These are phyloP conservation scores for Blastobotrys indianensis DNA, from an alignment of 1,139 yeast genomes.

Conservation along the genomic window DNA sequence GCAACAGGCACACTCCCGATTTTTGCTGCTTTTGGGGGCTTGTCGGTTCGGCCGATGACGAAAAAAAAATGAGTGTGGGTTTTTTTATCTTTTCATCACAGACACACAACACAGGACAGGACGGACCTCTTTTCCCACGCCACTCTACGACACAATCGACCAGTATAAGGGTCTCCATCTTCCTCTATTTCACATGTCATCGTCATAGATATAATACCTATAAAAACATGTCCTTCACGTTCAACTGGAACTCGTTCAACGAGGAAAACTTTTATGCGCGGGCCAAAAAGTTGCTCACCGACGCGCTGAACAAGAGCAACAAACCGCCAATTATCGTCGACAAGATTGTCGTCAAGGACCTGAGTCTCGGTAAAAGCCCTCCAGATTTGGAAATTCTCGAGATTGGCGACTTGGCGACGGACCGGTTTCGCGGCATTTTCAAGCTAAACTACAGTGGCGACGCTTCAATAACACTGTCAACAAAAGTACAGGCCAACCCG, in stretches of 20 bases:
- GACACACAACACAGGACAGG: too few relatives aligned
- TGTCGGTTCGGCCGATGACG: too few relatives aligned
- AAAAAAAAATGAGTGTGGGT: too few relatives aligned
- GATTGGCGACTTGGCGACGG: conserved; percentile 77
- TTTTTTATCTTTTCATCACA: too few relatives aligned
- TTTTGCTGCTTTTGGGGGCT: too few relatives aligned
- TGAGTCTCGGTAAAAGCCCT: conserved; percentile 71
- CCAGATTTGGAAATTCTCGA: conserved; percentile 79
- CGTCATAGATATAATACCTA: too few relatives aligned
- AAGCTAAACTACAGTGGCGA: conserved; percentile 77
- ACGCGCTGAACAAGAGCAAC: conserved; percentile 67
- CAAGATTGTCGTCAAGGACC: conserved; percentile 62
- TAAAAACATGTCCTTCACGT: conserved; percentile 63
- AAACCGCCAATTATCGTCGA: conserved; percentile 76
- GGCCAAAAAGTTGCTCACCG: conserved; percentile 65
- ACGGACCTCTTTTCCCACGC: too few relatives aligned
- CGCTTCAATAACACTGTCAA: conserved; percentile 70
- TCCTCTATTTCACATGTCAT: too few relatives aligned
- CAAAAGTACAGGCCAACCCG: conserved; percentile 82
- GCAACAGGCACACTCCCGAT: too few relatives aligned
- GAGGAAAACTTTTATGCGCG: conserved; percentile 60
- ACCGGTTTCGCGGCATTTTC: conserved; percentile 79
- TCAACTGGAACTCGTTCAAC: conserved; percentile 75
- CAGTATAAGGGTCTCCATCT: too few relatives aligned
- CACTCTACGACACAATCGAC: too few relatives aligned